Base-by-base conservation (phyloP, 2,329 filamentous ascomycete genomes). In the Arthrobotrys musiformis region DNA sequence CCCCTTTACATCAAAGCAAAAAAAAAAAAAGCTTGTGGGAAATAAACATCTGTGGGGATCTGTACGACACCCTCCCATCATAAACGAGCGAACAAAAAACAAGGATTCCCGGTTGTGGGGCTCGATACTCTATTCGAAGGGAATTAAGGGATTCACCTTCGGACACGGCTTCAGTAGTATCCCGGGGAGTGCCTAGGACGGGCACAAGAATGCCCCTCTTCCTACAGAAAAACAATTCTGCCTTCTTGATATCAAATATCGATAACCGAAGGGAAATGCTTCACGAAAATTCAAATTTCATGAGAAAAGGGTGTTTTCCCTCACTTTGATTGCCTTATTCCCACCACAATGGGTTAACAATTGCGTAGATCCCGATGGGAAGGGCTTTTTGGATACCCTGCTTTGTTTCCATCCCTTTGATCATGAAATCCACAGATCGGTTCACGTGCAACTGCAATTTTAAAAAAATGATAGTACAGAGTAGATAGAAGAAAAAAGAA, bases 81-180 rank as follows among this genome's bases (percentile, higher is more conserved):
- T 72, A 72, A 58, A 72, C 68, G 68, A 72, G 37, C 22, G 50
- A 58, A 72, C 68, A 60, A 72, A 28, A n/a, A 40, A 33, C 58
- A 52, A 50, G 68, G 48, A 13, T 52, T 58, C 52, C 35, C 58
- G n/a, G n/a, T 33, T 15, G 22, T 35, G 24, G 37, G 28, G n/a
- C n/a, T n/a, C n/a, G n/a, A n/a, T 30, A 73, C 69, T 73, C 67
- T 73, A 73, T 73, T 67, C 52, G 69, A 73, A 58, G 69, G 48
- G 60, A 66, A 73, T 73, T 73, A 73, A 73, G 69, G 69, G 61
- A 66, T 44, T n/a, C n/a, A n/a, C n/a, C 50, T 58, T 63, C 61
- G 69, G 48, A 64, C 48, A 72, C 44, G 48, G 40, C 37, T 58
- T 58, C 68, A 30, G 46, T 17, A 42, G 58, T 35, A 35, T 22